Evolutionary conservation across 179 eudicot species (phyloP).

Genomic region (Heliamphora pulchella): DNA sequence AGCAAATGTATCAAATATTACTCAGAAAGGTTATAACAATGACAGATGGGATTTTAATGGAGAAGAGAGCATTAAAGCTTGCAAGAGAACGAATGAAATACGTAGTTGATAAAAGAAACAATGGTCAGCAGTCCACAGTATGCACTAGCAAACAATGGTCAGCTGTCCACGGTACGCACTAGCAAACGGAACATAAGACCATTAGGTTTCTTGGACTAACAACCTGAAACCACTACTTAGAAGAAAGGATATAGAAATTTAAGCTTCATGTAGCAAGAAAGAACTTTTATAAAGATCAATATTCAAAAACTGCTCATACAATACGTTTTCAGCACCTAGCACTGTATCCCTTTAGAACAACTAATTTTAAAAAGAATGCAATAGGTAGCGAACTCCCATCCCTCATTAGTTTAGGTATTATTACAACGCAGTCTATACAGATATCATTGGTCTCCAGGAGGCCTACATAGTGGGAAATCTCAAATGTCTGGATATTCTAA

Average conservation of each 20-base stretch:
- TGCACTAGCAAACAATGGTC: neutral
- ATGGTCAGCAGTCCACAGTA: neutral
- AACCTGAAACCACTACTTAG: neutral
- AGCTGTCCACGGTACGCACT: neutral
- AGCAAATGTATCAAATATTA: constrained; percentile 22
- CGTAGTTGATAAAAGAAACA: neutral
- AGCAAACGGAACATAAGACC: constrained; percentile 1
- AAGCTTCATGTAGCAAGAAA: neutral
- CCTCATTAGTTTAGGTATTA: neutral
- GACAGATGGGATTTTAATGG: neutral
- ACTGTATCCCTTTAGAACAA: neutral
- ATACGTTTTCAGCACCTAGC: neutral
- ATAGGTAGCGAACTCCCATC: neutral
- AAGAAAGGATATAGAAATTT: neutral
- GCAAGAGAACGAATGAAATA: neutral
- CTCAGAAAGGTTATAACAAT: neutral
- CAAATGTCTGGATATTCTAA: neutral
- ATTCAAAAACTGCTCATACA: neutral
- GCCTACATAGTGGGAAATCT: neutral
- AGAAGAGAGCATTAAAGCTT: neutral
- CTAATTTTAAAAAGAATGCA: neutral
- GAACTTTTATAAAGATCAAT: neutral
- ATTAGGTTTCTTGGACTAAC: neutral
- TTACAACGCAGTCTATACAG: neutral
- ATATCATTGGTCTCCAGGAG: neutral